Evolutionary conservation across 2,329 filamentous ascomycete genomes (phyloP).

Genomic region (Macrophomina pseudophaseolina): DNA sequence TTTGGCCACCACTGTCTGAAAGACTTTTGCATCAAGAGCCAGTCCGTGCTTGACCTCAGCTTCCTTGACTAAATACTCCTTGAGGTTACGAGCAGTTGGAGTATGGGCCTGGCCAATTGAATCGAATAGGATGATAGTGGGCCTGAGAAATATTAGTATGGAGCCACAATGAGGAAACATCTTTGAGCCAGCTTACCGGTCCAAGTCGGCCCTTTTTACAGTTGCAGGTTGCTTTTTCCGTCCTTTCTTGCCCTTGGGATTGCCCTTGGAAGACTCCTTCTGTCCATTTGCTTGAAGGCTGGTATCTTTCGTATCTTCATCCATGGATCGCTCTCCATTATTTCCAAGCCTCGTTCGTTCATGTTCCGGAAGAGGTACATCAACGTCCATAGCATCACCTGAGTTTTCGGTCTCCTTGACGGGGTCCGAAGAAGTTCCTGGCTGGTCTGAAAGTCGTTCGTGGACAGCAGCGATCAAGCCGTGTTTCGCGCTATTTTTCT

Average conservation of each 20-base stretch:
- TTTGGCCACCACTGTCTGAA: constrained; percentile 67
- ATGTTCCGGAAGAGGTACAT: background rate
- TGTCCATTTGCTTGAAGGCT: background rate
- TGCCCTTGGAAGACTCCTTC: background rate
- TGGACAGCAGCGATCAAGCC: background rate
- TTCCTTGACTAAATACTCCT: constrained; percentile 78
- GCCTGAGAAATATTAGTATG: constrained; percentile 35
- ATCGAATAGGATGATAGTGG: constrained; percentile 84
- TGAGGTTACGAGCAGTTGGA: constrained; percentile 69
- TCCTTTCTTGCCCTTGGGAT: background rate
- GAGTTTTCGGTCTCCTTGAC: background rate
- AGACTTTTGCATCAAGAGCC: constrained; percentile 49
- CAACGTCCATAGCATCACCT: constrained; percentile 8
- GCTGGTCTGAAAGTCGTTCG: background rate
- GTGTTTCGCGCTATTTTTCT: background rate
- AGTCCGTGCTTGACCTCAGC: constrained; percentile 66
- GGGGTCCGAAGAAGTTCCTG: background rate
- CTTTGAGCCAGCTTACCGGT: background rate
- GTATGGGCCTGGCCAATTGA: constrained; percentile 72
- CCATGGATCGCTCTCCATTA: background rate
- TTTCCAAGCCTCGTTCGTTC: background rate
- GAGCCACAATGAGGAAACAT: background rate
- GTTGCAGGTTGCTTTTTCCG: background rate
- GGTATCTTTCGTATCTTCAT: background rate
- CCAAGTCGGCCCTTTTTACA: background rate